A percentile compares a stretch with the other conserved stretches of the same genome.
phyloP scores from a whole-genome alignment of 306 rosid genomes.

The Hippophae gyantsensis region DNA sequence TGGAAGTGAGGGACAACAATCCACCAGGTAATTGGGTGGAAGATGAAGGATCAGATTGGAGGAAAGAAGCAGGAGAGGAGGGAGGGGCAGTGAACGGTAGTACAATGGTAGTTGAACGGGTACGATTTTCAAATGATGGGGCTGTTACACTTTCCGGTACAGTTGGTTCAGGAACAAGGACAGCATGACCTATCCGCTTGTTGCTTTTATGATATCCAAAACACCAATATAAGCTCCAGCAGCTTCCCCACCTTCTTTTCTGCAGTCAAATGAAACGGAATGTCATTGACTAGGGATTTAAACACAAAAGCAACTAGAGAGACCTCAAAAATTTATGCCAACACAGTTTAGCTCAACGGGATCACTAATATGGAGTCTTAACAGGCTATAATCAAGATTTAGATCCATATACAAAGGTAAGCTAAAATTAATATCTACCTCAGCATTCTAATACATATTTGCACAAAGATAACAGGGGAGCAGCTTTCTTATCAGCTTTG shows the following conservation, averaged over 20 bases:
- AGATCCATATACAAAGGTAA: neutral
- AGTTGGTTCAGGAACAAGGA: slow-evolving; percentile 79
- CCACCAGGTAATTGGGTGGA: slow-evolving; percentile 78
- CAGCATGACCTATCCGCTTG: slow-evolving; percentile 90
- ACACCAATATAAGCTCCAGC: slow-evolving; percentile 79
- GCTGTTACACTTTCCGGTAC: slow-evolving; percentile 36
- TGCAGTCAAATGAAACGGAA: slow-evolving; percentile 31
- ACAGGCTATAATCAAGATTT: neutral
- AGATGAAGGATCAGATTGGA: slow-evolving; percentile 86
- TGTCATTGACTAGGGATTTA: slow-evolving; percentile 10
- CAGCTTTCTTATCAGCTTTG: slow-evolving; percentile 3
- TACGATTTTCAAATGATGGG: slow-evolving; percentile 36
- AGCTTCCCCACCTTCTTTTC: slow-evolving; percentile 94
- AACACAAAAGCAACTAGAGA: slow-evolving; percentile 11
- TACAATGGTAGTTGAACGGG: slow-evolving; percentile 51
- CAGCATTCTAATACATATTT: neutral
- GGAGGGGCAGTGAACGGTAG: slow-evolving; percentile 92
- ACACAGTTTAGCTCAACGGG: neutral
- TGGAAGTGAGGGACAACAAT: slow-evolving; percentile 59
- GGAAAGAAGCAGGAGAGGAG: slow-evolving; percentile 92
- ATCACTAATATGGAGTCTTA: neutral
- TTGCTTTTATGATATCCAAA: slow-evolving; percentile 65
- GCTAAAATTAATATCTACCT: neutral
- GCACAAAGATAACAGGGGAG: neutral
- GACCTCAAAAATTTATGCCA: neutral